Base-by-base conservation (phyloP, 2,329 filamentous ascomycete genomes). In the Colletotrichum falcatum region DNA sequence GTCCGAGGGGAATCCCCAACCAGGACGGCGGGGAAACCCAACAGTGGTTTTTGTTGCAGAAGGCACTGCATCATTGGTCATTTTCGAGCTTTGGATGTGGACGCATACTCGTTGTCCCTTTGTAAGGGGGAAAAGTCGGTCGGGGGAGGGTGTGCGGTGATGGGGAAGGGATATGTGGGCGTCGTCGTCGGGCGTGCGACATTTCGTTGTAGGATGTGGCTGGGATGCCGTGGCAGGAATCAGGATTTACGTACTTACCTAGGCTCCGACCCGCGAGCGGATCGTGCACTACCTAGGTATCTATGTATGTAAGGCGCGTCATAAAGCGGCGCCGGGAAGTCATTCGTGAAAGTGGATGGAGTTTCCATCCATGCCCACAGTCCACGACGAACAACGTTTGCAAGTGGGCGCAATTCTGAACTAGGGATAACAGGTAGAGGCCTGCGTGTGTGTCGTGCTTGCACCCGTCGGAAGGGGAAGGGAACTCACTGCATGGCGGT, bases 211-310 rank as follows among this genome's bases (percentile, higher is more conserved):
- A 71, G 67, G 71, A 66, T 65, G 70, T 59, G 70, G 66, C 55
- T 66, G 56, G 61, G 54, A 33, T 16, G 65, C 35, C 42, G 23
- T 54, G 46, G 53, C 62, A 71, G 64, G 70, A 72, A 62, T 68
- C 54, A 70, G 68, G 70, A 66, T 67, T 59, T 67, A 72, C 67
- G 54, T 71, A 7, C 7, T 33, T 33, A 33, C n/a, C n/a, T n/a
- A 72, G 67, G 67, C 67, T 61, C 49, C 67, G 56, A 62, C 67
- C 63, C 23, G 49, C 37, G 12, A 28, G 53, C 35, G 61, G 33
- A 65, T 59, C 65, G 44, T 53, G n/a, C n/a, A n/a, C n/a, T n/a
- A n/a, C n/a, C n/a, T n/a, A n/a, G n/a, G 26, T 30, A 51, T n/a
- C 14, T 2, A 14, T 14, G 12, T 16, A 37, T 1, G 44, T 53